These are phyloP conservation scores for Dichotomopilus funicola DNA, from an alignment of 2,329 filamentous ascomycete species.

Conservation along the genomic window DNA sequence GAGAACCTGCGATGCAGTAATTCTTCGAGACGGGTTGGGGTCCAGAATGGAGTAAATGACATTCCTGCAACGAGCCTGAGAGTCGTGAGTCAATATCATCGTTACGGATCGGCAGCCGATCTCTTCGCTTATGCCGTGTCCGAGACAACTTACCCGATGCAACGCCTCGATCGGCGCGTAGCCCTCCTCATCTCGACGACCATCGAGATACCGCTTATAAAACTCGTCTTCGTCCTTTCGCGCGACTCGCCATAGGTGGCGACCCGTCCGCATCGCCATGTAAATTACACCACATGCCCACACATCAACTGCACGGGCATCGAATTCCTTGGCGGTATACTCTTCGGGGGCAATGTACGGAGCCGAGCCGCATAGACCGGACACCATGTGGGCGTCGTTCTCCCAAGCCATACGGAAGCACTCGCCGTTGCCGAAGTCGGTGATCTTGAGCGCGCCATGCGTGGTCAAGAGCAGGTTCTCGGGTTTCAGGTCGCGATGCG, in stretches of 20 bases:
- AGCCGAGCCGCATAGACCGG: slow-evolving; percentile 89
- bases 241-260: slow-evolving; percentile 94
- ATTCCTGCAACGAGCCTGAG: slow-evolving; percentile 88
- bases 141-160: slow-evolving; percentile 66
- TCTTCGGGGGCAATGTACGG: slow-evolving; percentile 98
- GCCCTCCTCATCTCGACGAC: slow-evolving; percentile 86
- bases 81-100: not conserved
- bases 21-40: slow-evolving; percentile 83
- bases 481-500: slow-evolving; percentile 92
- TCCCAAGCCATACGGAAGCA: slow-evolving; percentile 99
- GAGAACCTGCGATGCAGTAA: slow-evolving; percentile 92
- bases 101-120: not conserved
- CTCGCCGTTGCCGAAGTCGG: slow-evolving; percentile 97
- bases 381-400: slow-evolving; percentile 96
- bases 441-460: slow-evolving; percentile 90
- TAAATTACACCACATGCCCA: slow-evolving; percentile 99
- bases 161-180: slow-evolving; percentile 95
- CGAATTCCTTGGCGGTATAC: slow-evolving; percentile 91
- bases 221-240: slow-evolving; percentile 97
- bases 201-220: slow-evolving; percentile 88
- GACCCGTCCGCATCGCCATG: slow-evolving; percentile 97
- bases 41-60: slow-evolving; percentile 98
- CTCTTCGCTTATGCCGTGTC: not conserved
- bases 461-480: slow-evolving; percentile 93
- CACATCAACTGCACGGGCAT: slow-evolving; percentile 93